Conservation (phyloP, 2,329 filamentous ascomycete genomes). For the Ceratocystis huliohia region DNA sequence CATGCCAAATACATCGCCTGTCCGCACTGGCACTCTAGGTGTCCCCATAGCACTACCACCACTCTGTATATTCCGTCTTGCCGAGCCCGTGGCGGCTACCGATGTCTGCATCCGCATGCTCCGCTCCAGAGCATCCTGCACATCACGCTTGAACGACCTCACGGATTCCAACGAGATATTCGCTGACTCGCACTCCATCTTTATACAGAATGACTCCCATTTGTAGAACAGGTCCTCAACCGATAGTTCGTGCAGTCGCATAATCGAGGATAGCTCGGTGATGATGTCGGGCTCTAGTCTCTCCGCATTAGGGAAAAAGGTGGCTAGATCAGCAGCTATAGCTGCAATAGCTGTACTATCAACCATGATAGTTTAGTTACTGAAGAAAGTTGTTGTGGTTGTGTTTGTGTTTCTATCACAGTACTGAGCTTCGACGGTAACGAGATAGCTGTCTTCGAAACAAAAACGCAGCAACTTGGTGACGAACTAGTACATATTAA, state of each 20-base stretch:
- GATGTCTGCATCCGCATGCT: conserved; percentile 42
- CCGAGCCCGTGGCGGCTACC: conserved; percentile 1
- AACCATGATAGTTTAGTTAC: conserved; percentile 9
- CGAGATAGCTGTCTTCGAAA: no score
- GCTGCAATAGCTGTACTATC: conserved; percentile 13
- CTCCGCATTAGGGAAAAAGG: conserved; percentile 43
- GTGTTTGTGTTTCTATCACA: not conserved
- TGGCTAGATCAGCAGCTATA: conserved; percentile 30
- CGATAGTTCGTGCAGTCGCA: conserved; percentile 67
- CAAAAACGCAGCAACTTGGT: no score
- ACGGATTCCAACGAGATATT: conserved; percentile 54
- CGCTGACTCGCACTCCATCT: conserved; percentile 72
- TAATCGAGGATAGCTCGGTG: conserved; percentile 70
- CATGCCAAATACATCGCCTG: conserved; percentile 71
- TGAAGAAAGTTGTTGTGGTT: not conserved
- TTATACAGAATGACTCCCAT: conserved; percentile 97
- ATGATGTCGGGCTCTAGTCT: conserved; percentile 65
- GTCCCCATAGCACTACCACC: conserved; percentile 43
- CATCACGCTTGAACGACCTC: conserved; percentile 69
- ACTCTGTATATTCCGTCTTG: conserved; percentile 48
- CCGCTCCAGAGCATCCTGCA: conserved; percentile 73
- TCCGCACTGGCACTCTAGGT: conserved; percentile 45
- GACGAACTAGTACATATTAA: not conserved
- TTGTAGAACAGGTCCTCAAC: conserved; percentile 90
- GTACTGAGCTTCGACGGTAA: no score